Base-by-base conservation (phyloP, 2,329 filamentous ascomycete genomes). In the Ceratocystis papillata region DNA sequence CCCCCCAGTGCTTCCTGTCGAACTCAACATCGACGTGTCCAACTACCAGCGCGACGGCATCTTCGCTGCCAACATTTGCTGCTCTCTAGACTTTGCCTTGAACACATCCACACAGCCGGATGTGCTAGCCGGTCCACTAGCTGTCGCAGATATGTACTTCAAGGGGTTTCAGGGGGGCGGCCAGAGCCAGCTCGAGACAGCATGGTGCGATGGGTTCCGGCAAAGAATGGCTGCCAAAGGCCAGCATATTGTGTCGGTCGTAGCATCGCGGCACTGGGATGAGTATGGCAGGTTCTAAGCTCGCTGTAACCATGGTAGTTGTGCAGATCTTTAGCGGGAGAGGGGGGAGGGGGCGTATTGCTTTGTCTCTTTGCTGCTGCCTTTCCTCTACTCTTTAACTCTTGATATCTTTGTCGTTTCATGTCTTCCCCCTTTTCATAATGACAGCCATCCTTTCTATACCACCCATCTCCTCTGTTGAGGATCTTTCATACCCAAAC, bases 31-130 rank as follows among this genome's bases (percentile, higher is more conserved):
- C 55, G 76, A 82, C 64, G 71, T 76, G 2, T 70, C 72, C 12
- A 74, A 72, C 44, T 83, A 81, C 68, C 74, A 77, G 17, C 76
- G 78, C 66, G 77, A 76, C 0, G 74, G 76, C 20, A 75, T 77
- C 63, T 72, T 80, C 44, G 80, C 81, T 0, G 76, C 75, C 7
- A 77, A 78, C 65, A 77, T 83, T 17, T 83, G 81, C 69, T 76
- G 80, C 50, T 77, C 77, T 2, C 72, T 83, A 3, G 81, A 83
- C 67, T 79, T 76, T 57, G 77, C 76, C 0, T 73, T 82, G 4
- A 72, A 71, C 5, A 73, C 72, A 2, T 79, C 76, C 1, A 74
- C 74, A 15, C 79, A 81, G 72, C 79, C 79, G 1, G 79, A 81
- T 68, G 69, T 80, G 69, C 69, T 82, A 17, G 70, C 75, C 7